These are phyloP conservation scores for Pseudogymnoascus sp. DNA, from an alignment of 2,329 filamentous ascomycete genomes.

Conservation along the genomic window DNA sequence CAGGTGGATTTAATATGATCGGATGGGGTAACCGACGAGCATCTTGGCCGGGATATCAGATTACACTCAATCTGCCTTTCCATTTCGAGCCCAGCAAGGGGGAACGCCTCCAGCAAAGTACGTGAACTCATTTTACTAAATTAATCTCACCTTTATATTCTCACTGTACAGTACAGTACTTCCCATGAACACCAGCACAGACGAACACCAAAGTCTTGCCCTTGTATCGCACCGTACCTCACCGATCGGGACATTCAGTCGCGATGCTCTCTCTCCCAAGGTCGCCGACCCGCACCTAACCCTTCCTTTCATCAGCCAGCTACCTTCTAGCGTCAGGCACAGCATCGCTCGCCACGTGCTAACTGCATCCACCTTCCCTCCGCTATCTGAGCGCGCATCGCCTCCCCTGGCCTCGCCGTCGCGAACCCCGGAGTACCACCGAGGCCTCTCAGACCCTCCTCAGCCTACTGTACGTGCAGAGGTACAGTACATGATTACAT, in stretches of 20 bases:
- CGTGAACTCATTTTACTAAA: constrained; percentile 7
- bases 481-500: not conserved
- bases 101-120: not conserved
- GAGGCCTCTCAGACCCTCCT: not conserved
- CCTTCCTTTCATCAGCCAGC: not conserved
- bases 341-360: constrained; percentile 3
- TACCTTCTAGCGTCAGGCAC: constrained; percentile 5
- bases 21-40: constrained; percentile 3
- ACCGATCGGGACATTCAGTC: not conserved
- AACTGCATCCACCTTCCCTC: constrained; percentile 1
- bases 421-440: constrained; percentile 6
- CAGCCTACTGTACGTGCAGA: not conserved
- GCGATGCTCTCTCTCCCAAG: not conserved
- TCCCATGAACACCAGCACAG: not conserved
- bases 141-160: not conserved
- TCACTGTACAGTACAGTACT: not conserved
- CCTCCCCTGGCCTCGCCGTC: not conserved
- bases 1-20: constrained; percentile 4
- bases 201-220: not conserved
- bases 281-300: not conserved
- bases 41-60: not conserved
- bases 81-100: not conserved
- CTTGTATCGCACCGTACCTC: not conserved
- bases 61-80: not conserved
- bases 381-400: not conserved